Evolutionary conservation across 2,329 filamentous ascomycete genomes (phyloP).

Genomic region (Cladosporium sphaerospermum): DNA sequence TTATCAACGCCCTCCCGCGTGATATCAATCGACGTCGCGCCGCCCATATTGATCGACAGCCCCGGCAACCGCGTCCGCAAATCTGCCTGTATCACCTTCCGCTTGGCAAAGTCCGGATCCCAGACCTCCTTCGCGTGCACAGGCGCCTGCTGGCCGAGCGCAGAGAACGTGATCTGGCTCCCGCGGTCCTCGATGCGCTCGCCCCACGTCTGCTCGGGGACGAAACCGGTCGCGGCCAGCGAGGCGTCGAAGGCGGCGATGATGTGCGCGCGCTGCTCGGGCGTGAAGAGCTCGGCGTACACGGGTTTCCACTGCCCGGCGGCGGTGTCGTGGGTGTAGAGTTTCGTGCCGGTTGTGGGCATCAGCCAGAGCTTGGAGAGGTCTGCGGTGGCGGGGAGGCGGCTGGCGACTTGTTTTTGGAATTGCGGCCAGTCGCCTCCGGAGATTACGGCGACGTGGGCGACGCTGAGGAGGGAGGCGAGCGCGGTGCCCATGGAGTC

Average conservation of each 20-base stretch:
- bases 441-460: slow-evolving; percentile 37
- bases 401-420: slow-evolving; percentile 36
- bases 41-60: slow-evolving; percentile 38
- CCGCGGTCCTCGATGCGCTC: slow-evolving; percentile 38
- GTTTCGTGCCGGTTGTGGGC: slow-evolving; percentile 39
- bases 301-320: slow-evolving; percentile 27
- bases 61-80: slow-evolving; percentile 31
- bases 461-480: slow-evolving; percentile 32
- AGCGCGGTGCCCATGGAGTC: slow-evolving; percentile 31
- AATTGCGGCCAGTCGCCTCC: slow-evolving; percentile 40
- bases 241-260: slow-evolving; percentile 29
- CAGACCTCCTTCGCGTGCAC: slow-evolving; percentile 32
- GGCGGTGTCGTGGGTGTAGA: slow-evolving; percentile 29
- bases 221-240: slow-evolving; percentile 33
- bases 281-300: slow-evolving; percentile 37
- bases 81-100: slow-evolving; percentile 35
- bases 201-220: slow-evolving; percentile 35
- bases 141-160: slow-evolving; percentile 37
- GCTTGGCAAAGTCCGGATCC: slow-evolving; percentile 38
- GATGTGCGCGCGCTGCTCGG: slow-evolving; percentile 18
- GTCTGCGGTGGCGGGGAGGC: slow-evolving; percentile 32
- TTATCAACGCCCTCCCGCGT: slow-evolving; percentile 37
- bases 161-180: slow-evolving; percentile 39
- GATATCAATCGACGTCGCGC: slow-evolving; percentile 37
- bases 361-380: slow-evolving; percentile 38